Percentiles rank a stretch among this genome's conserved stretches.
Conservation (phyloP, 2,329 filamentous ascomycete genomes). For the Graphilbum fragrans region DNA sequence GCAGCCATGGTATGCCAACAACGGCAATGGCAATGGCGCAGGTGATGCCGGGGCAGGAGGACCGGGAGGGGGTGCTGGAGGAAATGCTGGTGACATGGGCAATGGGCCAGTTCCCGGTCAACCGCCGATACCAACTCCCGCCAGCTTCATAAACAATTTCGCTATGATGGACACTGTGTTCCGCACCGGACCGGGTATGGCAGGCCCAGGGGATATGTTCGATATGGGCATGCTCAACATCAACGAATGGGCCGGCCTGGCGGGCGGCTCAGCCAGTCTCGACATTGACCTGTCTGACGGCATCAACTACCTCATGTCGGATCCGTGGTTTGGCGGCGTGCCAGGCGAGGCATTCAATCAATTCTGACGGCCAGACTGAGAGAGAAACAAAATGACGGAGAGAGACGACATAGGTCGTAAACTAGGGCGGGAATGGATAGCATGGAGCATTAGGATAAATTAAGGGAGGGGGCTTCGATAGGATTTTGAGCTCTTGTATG, state of each 20-base stretch:
- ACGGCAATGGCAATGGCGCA: not conserved
- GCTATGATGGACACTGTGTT: no score
- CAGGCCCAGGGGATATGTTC: not conserved
- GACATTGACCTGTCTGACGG: not conserved
- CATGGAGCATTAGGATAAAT: no score
- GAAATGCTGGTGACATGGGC: no score
- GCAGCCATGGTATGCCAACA: constrained; percentile 3
- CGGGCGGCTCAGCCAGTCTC: not conserved
- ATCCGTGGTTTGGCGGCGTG: not conserved
- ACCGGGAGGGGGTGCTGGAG: not conserved
- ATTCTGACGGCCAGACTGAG: no score
- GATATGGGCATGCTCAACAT: not conserved
- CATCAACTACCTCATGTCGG: not conserved
- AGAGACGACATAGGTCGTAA: no score
- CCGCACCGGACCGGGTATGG: no score
- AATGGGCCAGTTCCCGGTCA: no score
- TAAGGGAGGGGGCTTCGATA: no score
- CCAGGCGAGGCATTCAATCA: not conserved
- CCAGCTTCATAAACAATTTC: not conserved
- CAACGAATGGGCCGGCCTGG: not conserved
- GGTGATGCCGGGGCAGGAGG: constrained; percentile 13
- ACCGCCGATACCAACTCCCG: not conserved
- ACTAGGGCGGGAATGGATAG: no score
- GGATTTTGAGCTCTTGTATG: no score
- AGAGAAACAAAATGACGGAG: no score